phyloP scores from a whole-genome alignment of 148 eudicot species.

The Persicaria maculosa region DNA sequence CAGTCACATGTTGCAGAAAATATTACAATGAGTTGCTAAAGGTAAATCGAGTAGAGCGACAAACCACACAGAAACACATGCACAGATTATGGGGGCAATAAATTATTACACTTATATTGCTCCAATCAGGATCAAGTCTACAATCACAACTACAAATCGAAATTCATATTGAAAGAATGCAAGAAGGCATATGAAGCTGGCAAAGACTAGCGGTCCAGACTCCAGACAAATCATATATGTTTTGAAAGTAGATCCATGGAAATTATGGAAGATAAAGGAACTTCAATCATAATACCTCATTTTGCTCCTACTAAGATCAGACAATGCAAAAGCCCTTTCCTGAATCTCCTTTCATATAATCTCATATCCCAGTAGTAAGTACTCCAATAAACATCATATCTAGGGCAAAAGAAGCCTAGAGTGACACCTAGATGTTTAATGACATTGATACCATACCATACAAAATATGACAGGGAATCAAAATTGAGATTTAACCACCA shows the following conservation, averaged over 20 bases:
- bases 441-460: not conserved
- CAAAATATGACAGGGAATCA: not conserved
- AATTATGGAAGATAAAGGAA: not conserved
- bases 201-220: not conserved
- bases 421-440: not conserved
- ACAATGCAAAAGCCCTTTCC: not conserved
- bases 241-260: not conserved
- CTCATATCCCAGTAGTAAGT: not conserved
- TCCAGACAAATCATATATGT: not conserved
- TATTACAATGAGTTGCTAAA: not conserved
- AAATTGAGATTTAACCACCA: not conserved
- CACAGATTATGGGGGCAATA: conserved; percentile 5
- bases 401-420: not conserved
- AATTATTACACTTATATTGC: not conserved
- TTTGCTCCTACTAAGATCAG: not conserved
- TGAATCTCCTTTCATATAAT: not conserved
- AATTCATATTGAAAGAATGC: not conserved
- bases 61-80: conserved; percentile 5
- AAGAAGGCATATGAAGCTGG: not conserved
- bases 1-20: conserved; percentile 18
- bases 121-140: not conserved
- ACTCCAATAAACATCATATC: conserved; percentile 5
- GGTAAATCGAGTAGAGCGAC: conserved; percentile 2
- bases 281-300: not conserved
- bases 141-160: not conserved